A percentile compares a stretch with the other conserved stretches of the same genome.
Conservation (phyloP, 2,329 filamentous ascomycete genomes). For the Aspergillus thermomutatus region DNA sequence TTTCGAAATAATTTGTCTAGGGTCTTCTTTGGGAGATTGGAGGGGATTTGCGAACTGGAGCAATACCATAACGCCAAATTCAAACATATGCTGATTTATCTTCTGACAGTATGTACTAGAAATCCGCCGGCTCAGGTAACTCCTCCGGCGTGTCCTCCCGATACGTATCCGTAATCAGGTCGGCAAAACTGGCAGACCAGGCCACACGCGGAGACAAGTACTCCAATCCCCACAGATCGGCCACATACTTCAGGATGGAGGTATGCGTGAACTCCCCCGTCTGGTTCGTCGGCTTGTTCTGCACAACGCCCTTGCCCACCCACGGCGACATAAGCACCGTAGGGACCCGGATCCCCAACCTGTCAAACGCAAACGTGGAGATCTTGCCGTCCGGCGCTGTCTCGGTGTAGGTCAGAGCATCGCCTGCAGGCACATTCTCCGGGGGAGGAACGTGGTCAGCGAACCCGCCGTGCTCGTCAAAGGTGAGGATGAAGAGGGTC, state of each 20-base stretch:
- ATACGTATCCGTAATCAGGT: conserved; percentile 22
- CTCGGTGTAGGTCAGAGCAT: conserved; percentile 33
- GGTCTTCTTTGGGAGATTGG: too few relatives aligned
- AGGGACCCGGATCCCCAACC: conserved; percentile 44
- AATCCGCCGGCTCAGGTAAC: conserved; percentile 23
- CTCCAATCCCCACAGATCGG: conserved; percentile 43
- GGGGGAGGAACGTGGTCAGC: conserved; percentile 47
- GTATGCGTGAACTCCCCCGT: conserved; percentile 45
- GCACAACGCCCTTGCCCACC: conserved; percentile 41
- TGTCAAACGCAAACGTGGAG: conserved; percentile 41
- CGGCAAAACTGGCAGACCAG: conserved; percentile 37
- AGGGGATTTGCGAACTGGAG: too few relatives aligned
- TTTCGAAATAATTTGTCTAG: too few relatives aligned
- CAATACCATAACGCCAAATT: too few relatives aligned
- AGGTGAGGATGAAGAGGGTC: conserved; percentile 48
- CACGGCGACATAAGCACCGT: conserved; percentile 45
- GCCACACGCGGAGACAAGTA: conserved; percentile 38
- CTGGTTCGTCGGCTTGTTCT: conserved; percentile 36
- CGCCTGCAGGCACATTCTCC: conserved; percentile 36
- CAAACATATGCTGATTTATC: too few relatives aligned
- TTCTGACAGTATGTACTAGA: conserved; percentile 10
- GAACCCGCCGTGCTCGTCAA: conserved; percentile 49
- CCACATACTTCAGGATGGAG: conserved; percentile 42
- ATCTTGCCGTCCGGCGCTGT: conserved; percentile 32
- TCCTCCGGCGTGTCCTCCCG: conserved; percentile 25